Conservation (phyloP, 1,284 basidiomycete species). For the Pholiota adiposa region DNA sequence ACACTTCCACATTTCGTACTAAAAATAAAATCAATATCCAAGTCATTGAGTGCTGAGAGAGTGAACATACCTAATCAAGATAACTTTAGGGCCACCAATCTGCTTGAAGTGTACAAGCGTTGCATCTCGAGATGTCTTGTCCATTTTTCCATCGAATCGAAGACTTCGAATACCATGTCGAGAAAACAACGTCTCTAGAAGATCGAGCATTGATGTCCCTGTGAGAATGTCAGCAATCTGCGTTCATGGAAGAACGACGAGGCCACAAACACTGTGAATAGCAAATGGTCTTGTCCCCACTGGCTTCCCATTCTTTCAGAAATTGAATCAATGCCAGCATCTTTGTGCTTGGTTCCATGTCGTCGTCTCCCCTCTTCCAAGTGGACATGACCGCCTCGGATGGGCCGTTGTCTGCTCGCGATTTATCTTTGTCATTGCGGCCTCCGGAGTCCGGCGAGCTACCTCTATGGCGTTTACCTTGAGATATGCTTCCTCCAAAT, state of each 20-base stretch:
- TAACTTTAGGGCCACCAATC: conserved; percentile 57
- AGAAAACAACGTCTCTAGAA: conserved; percentile 60
- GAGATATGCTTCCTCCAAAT: conserved; percentile 19
- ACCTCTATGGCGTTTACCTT: conserved; percentile 21
- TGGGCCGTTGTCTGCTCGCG: conserved; percentile 28
- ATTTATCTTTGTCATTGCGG: conserved; percentile 28
- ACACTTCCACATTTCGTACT: conserved; percentile 73
- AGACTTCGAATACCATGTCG: conserved; percentile 61
- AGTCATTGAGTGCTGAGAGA: neutral
- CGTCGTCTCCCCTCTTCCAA: conserved; percentile 58
- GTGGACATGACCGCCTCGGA: conserved; percentile 48
- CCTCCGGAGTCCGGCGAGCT: conserved; percentile 1
- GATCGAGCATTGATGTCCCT: conserved; percentile 77
- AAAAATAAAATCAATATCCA: neutral
- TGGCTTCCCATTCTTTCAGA: conserved; percentile 61
- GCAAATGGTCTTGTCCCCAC: conserved; percentile 69
- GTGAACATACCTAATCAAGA: conserved; percentile 57
- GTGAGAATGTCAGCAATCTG: neutral
- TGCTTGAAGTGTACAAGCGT: conserved; percentile 55
- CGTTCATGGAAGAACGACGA: neutral
- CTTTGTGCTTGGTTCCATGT: conserved; percentile 69
- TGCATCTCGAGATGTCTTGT: conserved; percentile 51
- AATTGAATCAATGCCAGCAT: conserved; percentile 60
- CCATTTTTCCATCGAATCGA: conserved; percentile 71
- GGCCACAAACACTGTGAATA: conserved; percentile 66